These are phyloP conservation scores for Daedaleopsis sinensis DNA, from an alignment of 768 basidiomycete genomes.

Conservation along the genomic window DNA sequence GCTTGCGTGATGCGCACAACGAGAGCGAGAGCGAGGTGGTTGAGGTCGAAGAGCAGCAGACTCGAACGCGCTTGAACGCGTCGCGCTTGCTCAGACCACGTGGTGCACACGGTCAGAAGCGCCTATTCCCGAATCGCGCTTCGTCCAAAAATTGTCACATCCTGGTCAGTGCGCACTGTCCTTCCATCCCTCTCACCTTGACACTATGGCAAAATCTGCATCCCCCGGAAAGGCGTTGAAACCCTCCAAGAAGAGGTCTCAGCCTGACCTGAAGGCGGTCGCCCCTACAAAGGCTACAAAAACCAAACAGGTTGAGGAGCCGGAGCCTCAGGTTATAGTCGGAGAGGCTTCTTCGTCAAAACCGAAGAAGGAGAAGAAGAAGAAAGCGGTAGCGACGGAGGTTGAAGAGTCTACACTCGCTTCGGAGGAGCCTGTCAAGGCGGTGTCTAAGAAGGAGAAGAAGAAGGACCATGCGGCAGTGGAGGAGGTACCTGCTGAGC, in stretches of 20 bases:
- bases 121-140: background rate
- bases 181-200: background rate
- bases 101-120: slow-evolving; percentile 13
- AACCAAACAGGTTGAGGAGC: slow-evolving; percentile 4
- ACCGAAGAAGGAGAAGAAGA: slow-evolving; percentile 14
- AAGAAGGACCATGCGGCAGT: slow-evolving; percentile 5
- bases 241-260: slow-evolving; percentile 25
- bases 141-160: slow-evolving; percentile 6
- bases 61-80: slow-evolving; percentile 13
- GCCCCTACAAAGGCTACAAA: slow-evolving; percentile 18
- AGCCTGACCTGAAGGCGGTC: slow-evolving; percentile 15
- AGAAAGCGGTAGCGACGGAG: slow-evolving; percentile 9
- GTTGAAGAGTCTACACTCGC: background rate
- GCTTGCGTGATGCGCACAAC: background rate
- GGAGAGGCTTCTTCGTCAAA: slow-evolving; percentile 4
- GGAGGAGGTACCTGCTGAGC: slow-evolving; percentile 1
- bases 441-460: slow-evolving; percentile 5
- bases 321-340: background rate
- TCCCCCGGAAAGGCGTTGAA: slow-evolving; percentile 15
- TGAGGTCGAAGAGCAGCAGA: background rate
- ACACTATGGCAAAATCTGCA: slow-evolving; percentile 7
- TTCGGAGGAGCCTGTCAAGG: background rate
- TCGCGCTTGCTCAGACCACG: slow-evolving; percentile 11
- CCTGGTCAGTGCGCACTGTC: background rate
- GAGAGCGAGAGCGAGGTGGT: background rate